These are phyloP conservation scores for Hypoxylon trugodes DNA, from an alignment of 495 filamentous ascomycete genomes.

Conservation along the genomic window DNA sequence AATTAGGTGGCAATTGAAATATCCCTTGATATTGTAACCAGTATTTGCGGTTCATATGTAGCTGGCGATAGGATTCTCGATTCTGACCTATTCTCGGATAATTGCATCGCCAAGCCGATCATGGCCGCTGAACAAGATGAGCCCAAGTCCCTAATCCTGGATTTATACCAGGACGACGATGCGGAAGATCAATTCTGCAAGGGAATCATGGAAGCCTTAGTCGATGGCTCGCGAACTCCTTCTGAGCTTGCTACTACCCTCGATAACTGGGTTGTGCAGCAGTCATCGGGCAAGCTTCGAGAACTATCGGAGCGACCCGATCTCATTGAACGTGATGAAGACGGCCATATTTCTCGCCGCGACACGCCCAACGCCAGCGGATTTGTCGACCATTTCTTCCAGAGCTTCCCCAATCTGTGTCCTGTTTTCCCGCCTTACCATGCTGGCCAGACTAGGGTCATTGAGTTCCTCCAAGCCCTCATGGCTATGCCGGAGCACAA, in stretches of 20 bases:
- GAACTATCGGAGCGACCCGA: slow-evolving; percentile 5
- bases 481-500: slow-evolving; percentile 21
- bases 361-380: slow-evolving; percentile 20
- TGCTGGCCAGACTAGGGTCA: slow-evolving; percentile 16
- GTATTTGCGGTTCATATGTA: too few species aligned
- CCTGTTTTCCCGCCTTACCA: slow-evolving; percentile 27
- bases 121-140: slow-evolving; percentile 21
- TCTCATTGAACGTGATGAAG: slow-evolving; percentile 8
- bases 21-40: too few species aligned
- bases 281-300: slow-evolving; percentile 15
- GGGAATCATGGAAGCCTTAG: slow-evolving; percentile 10
- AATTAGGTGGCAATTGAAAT: too few species aligned
- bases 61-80: too few species aligned
- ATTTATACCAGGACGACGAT: slow-evolving; percentile 14
- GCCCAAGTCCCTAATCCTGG: slow-evolving; percentile 16
- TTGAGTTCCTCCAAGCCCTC: slow-evolving; percentile 22
- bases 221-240: slow-evolving; percentile 18
- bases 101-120: too few species aligned
- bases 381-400: slow-evolving; percentile 25
- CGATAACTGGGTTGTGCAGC: slow-evolving; percentile 16
- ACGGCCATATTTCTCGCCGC: slow-evolving; percentile 3
- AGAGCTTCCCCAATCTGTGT: slow-evolving; percentile 16
- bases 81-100: too few species aligned
- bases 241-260: slow-evolving; percentile 3
- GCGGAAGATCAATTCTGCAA: slow-evolving; percentile 14